Percentiles rank a stretch among this genome's conserved stretches.
These are phyloP conservation scores for Oidium heveae DNA, from an alignment of 2,329 filamentous ascomycete species.

Conservation along the genomic window DNA sequence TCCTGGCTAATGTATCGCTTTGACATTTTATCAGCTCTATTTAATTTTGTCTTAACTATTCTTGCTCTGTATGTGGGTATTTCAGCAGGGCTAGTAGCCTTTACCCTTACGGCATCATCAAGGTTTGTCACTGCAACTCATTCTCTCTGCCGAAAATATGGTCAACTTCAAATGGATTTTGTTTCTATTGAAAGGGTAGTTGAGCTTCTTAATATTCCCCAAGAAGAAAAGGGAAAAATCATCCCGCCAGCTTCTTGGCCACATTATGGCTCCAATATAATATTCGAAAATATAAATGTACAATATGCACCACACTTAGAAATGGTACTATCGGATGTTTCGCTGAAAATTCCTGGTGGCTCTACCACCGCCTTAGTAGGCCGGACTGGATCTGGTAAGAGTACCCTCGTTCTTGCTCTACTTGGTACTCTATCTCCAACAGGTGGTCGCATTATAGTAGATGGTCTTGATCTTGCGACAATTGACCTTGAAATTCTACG, in stretches of 20 bases:
- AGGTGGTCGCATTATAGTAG: constrained; percentile 30
- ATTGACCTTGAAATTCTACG: constrained; percentile 34
- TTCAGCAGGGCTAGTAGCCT: constrained; percentile 56
- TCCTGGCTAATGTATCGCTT: constrained; percentile 68
- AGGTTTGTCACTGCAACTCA: constrained; percentile 48
- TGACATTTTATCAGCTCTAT: constrained; percentile 41
- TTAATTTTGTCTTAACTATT: constrained; percentile 47
- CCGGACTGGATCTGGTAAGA: constrained; percentile 63
- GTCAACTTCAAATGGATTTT: constrained; percentile 73
- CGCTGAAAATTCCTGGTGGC: constrained; percentile 51
- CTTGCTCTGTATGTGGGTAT: constrained; percentile 53
- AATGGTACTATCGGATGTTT: constrained; percentile 41
- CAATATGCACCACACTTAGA: constrained; percentile 58
- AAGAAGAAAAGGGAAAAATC: constrained; percentile 42
- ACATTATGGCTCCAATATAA: constrained; percentile 40
- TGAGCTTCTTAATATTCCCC: constrained; percentile 53
- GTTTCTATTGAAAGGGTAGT: constrained; percentile 73
- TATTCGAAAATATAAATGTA: constrained; percentile 54
- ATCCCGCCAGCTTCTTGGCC: constrained; percentile 59
- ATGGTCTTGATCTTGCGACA: constrained; percentile 31
- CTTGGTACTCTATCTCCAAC: constrained; percentile 29
- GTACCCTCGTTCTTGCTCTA: constrained; percentile 40
- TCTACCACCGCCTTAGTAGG: constrained; percentile 60
- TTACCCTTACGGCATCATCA: constrained; percentile 50
- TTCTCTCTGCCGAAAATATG: constrained; percentile 52